These are phyloP conservation scores for Punctularia strigosozonata DNA, from an alignment of 768 basidiomycete genomes.

Conservation along the genomic window DNA sequence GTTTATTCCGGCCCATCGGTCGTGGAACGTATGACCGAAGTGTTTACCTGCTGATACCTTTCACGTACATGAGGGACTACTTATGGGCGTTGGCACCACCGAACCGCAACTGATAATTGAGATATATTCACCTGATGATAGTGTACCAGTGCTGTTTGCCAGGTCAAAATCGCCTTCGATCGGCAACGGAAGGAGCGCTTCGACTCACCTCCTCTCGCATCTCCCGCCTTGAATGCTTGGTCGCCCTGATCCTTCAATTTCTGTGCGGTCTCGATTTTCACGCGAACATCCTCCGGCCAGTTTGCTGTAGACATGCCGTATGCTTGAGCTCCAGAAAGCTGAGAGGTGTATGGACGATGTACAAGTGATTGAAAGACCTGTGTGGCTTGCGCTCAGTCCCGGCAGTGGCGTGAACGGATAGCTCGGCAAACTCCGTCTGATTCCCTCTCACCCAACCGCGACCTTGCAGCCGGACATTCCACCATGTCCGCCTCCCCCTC, in stretches of 20 bases:
- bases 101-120: neutral
- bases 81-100: slow-evolving; percentile 8
- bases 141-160: slow-evolving; percentile 38
- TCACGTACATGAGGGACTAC: slow-evolving; percentile 60
- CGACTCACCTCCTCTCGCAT: slow-evolving; percentile 19
- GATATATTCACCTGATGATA: slow-evolving; percentile 54
- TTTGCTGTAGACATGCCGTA: slow-evolving; percentile 4
- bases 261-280: slow-evolving; percentile 50
- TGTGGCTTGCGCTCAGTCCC: no score
- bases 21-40: neutral
- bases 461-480: no score
- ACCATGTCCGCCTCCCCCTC: no score
- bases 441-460: no score
- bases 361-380: no score
- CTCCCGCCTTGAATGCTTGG: slow-evolving; percentile 21
- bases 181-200: neutral
- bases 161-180: neutral
- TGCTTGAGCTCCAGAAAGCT: no score
- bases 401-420: no score
- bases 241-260: slow-evolving; percentile 24
- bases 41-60: slow-evolving; percentile 68
- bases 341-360: no score
- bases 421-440: no score
- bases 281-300: slow-evolving; percentile 11
- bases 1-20: neutral